A percentile compares a stretch with the other conserved stretches of the same genome.
Conservation (phyloP, 2,329 filamentous ascomycete genomes). For the Fusarium sp. region DNA sequence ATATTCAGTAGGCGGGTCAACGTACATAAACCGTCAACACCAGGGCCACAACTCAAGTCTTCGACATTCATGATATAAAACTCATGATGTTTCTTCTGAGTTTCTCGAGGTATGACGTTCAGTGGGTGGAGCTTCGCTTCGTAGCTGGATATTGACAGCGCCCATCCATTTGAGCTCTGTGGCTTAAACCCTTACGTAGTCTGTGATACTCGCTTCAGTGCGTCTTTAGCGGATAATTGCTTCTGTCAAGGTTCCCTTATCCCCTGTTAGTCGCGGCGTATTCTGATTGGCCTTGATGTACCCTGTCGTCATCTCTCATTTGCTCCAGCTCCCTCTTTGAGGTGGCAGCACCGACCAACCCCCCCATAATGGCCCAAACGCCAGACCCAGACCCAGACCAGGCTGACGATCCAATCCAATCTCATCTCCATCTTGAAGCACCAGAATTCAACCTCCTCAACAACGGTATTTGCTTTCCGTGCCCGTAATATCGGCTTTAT, state of each 20-base stretch:
- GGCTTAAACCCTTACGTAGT: constrained; percentile 37
- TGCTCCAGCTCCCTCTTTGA: constrained; percentile 25
- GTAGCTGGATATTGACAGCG: constrained; percentile 24
- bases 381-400: constrained; percentile 27
- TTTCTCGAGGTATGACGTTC: constrained; percentile 23
- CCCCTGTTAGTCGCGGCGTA: constrained; percentile 23
- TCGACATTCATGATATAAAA: background rate
- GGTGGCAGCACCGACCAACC: constrained; percentile 44
- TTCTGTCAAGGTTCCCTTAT: constrained; percentile 30
- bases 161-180: constrained; percentile 16
- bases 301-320: constrained; percentile 33
- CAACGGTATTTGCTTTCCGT: constrained; percentile 5
- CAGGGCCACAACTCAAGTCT: no score
- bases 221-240: constrained; percentile 36
- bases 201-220: constrained; percentile 21
- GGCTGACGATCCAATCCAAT: constrained; percentile 42
- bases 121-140: constrained; percentile 22
- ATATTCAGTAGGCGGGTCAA: background rate
- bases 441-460: constrained; percentile 38
- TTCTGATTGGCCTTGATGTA: constrained; percentile 39
- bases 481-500: constrained; percentile 23
- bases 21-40: background rate
- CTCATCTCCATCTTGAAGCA: constrained; percentile 38
- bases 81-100: background rate
- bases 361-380: constrained; percentile 41